Conservation (phyloP, 164 flowering plant species). For the Liriodendron chinense region DNA sequence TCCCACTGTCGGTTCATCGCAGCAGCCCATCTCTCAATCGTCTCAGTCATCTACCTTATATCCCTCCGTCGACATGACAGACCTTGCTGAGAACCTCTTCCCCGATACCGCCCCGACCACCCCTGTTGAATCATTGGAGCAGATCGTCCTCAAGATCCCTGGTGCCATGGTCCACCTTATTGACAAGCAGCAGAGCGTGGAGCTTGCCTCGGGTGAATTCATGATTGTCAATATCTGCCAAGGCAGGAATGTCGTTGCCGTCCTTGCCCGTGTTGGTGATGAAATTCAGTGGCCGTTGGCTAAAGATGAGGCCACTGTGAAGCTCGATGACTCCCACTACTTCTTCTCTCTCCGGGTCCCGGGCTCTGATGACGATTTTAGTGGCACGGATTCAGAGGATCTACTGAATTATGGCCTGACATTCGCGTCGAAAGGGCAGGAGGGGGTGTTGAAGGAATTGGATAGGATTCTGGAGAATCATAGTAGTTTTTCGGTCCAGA, state of each 20-base stretch:
- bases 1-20: slow-evolving; percentile 6
- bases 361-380: slow-evolving; percentile 11
- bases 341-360: slow-evolving; percentile 69
- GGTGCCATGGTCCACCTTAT: slow-evolving; percentile 75
- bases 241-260: slow-evolving; percentile 54
- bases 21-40: not conserved
- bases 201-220: slow-evolving; percentile 81
- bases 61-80: slow-evolving; percentile 36
- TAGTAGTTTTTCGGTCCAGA: slow-evolving; percentile 63
- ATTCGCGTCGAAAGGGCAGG: slow-evolving; percentile 75
- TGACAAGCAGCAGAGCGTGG: slow-evolving; percentile 66
- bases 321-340: slow-evolving; percentile 77
- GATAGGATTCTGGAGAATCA: slow-evolving; percentile 57
- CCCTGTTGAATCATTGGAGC: slow-evolving; percentile 44
- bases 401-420: slow-evolving; percentile 77
- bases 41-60: slow-evolving; percentile 29
- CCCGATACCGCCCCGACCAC: slow-evolving; percentile 26
- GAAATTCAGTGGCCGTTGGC: slow-evolving; percentile 90
- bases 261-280: slow-evolving; percentile 58
- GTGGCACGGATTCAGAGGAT: not conserved
- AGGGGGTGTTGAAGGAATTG: slow-evolving; percentile 40
- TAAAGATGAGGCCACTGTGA: slow-evolving; percentile 73
- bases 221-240: slow-evolving; percentile 50
- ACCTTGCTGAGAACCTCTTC: slow-evolving; percentile 47
- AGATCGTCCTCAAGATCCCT: slow-evolving; percentile 52